Percentiles rank a stretch among this genome's conserved stretches.
phyloP scores from a whole-genome alignment of 1,284 basidiomycete species.

The Rhodofomes roseus region DNA sequence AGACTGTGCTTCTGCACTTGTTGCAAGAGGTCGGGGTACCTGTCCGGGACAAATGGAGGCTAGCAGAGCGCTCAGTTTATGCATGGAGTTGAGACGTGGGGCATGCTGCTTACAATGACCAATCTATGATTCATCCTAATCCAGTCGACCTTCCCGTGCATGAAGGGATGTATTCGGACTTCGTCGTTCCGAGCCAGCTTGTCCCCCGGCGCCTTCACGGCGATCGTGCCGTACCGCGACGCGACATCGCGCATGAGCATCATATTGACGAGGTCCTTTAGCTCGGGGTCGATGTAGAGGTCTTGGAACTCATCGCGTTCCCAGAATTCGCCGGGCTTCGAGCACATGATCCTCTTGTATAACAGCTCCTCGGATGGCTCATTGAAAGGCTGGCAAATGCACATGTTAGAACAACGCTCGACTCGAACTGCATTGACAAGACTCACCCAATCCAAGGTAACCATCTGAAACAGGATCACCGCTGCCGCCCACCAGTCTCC shows the following conservation, averaged over 20 bases:
- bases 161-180: conserved; percentile 22
- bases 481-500: conserved; percentile 79
- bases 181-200: conserved; percentile 13
- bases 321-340: conserved; percentile 6
- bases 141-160: conserved; percentile 38
- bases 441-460: conserved; percentile 52
- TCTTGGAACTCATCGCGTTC: background rate
- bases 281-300: conserved; percentile 30
- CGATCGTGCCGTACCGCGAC: conserved; percentile 35
- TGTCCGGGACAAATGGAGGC: conserved; percentile 17
- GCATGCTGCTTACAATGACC: conserved; percentile 36
- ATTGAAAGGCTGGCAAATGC: conserved; percentile 29
- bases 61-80: background rate
- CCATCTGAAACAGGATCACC: conserved; percentile 74
- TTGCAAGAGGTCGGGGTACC: conserved; percentile 13
- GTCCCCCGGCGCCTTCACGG: conserved; percentile 20
- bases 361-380: conserved; percentile 16
- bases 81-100: background rate
- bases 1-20: conserved; percentile 34
- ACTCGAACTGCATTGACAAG: background rate
- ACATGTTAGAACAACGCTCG: conserved; percentile 1
- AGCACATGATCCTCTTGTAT: background rate
- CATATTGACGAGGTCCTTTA: conserved; percentile 38
- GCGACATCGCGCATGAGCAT: conserved; percentile 35
- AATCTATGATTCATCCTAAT: conserved; percentile 34